Evolutionary conservation across 2,329 filamentous ascomycete species (phyloP).

Genomic region (Cytospora paraplurivora): DNA sequence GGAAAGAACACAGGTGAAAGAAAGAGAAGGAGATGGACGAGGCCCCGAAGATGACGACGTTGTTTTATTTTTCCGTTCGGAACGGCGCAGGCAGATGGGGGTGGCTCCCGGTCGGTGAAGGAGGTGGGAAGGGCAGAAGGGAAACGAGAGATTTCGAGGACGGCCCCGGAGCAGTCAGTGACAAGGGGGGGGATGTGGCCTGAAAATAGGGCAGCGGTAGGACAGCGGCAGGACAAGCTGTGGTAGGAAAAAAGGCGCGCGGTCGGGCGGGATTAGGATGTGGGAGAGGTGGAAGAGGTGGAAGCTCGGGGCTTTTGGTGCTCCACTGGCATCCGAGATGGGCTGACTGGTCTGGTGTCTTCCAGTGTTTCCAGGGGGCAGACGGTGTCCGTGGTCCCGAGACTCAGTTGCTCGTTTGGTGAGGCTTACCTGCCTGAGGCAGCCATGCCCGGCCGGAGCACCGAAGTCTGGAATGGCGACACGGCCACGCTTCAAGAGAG

Average conservation of each 20-base stretch:
- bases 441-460: slow-evolving; percentile 27
- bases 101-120: slow-evolving; percentile 28
- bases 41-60: slow-evolving; percentile 8
- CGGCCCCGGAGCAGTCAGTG: slow-evolving; percentile 1
- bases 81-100: slow-evolving; percentile 26
- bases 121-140: slow-evolving; percentile 31
- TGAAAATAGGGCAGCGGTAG: slow-evolving; percentile 10
- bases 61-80: slow-evolving; percentile 17
- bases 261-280: slow-evolving; percentile 14
- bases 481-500: not conserved
- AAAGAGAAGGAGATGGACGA: slow-evolving; percentile 14
- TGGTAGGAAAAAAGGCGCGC: slow-evolving; percentile 26
- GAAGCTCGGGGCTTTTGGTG: slow-evolving; percentile 22
- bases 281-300: slow-evolving; percentile 16
- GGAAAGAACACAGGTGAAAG: slow-evolving; percentile 2
- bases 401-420: slow-evolving; percentile 2
- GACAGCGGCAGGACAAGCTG: slow-evolving; percentile 25
- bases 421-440: slow-evolving; percentile 15
- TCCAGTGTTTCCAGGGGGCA: slow-evolving; percentile 17
- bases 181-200: not conserved
- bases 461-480: slow-evolving; percentile 17
- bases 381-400: slow-evolving; percentile 28
- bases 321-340: slow-evolving; percentile 27
- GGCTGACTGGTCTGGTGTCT: slow-evolving; percentile 21
- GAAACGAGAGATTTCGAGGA: slow-evolving; percentile 13